These are phyloP conservation scores for Dissophora ornata DNA, from an alignment of 192 early-diverging fungal genomes.

Conservation along the genomic window DNA sequence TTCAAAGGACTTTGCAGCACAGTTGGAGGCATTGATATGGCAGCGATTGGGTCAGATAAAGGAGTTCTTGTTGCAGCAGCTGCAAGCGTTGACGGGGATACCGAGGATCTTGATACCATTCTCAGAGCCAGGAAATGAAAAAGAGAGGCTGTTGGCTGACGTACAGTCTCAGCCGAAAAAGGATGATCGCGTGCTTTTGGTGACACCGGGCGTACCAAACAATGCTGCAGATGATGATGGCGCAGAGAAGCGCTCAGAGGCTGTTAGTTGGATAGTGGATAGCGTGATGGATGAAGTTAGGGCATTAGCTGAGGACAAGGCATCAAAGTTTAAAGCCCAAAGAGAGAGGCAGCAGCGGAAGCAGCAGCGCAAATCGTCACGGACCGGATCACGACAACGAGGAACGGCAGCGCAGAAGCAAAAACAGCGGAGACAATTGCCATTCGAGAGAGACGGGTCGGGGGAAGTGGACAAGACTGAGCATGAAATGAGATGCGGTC, in stretches of 20 bases:
- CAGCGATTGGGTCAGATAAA: not conserved
- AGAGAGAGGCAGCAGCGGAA: not conserved
- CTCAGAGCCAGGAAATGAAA: too few species aligned
- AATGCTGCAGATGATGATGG: not conserved
- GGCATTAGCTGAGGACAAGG: not conserved
- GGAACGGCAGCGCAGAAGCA: not conserved
- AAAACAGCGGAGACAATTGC: not conserved
- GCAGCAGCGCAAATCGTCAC: not conserved
- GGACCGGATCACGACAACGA: not conserved
- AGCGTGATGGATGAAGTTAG: not conserved
- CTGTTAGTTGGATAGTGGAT: conserved; percentile 7
- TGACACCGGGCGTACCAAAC: not conserved
- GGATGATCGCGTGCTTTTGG: not conserved
- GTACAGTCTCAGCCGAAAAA: too few species aligned
- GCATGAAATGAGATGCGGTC: not conserved
- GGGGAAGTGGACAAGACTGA: not conserved
- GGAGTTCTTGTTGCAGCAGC: not conserved
- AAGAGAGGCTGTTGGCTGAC: too few species aligned
- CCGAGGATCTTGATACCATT: conserved; percentile 6
- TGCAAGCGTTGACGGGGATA: not conserved
- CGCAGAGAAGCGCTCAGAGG: not conserved
- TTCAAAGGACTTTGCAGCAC: not conserved
- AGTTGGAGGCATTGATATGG: not conserved
- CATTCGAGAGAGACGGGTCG: too few species aligned
- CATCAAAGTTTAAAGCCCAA: not conserved